A percentile compares a stretch with the other conserved stretches of the same genome.
Conservation (phyloP, 2,329 filamentous ascomycete species). For the Aspergillus sp. region DNA sequence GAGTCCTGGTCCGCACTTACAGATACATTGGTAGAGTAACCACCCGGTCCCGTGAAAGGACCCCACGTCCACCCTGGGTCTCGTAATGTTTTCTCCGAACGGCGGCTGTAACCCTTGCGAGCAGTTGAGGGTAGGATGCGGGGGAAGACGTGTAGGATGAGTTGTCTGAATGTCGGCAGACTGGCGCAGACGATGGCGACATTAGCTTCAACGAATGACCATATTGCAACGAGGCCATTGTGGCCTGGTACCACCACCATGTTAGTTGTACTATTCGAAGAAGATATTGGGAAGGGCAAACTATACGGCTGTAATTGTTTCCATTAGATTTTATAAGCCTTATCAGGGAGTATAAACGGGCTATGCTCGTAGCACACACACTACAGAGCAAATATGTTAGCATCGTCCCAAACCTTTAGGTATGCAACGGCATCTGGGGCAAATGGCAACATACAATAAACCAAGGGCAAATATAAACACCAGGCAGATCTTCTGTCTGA, state of each 20-base stretch:
- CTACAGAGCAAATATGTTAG: constrained; percentile 13
- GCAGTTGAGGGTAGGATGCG: constrained; percentile 19
- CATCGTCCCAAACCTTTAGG: not conserved
- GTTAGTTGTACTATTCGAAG: not conserved
- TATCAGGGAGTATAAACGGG: constrained; percentile 23
- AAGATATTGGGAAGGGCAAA: not conserved
- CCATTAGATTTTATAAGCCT: constrained; percentile 8
- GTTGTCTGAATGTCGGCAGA: constrained; percentile 27
- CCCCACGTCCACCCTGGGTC: not conserved
- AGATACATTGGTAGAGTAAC: constrained; percentile 18
- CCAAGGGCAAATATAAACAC: constrained; percentile 30
- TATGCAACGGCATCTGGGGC: no score
- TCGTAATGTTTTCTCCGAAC: constrained; percentile 12
- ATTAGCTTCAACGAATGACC: constrained; percentile 32
- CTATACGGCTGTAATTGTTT: constrained; percentile 23
- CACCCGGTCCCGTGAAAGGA: constrained; percentile 18
- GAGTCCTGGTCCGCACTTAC: constrained; percentile 3
- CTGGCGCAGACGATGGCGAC: constrained; percentile 35
- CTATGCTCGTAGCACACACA: constrained; percentile 29
- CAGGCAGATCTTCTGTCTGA: constrained; percentile 24
- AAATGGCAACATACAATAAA: constrained; percentile 23
- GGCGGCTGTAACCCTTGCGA: constrained; percentile 15
- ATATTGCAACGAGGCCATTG: constrained; percentile 27
- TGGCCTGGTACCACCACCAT: not conserved
- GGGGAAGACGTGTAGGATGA: constrained; percentile 27